A percentile compares a stretch with the other conserved stretches of the same genome.
Conservation (phyloP, 352 stramenopile species). For the Peronospora tabacina region DNA sequence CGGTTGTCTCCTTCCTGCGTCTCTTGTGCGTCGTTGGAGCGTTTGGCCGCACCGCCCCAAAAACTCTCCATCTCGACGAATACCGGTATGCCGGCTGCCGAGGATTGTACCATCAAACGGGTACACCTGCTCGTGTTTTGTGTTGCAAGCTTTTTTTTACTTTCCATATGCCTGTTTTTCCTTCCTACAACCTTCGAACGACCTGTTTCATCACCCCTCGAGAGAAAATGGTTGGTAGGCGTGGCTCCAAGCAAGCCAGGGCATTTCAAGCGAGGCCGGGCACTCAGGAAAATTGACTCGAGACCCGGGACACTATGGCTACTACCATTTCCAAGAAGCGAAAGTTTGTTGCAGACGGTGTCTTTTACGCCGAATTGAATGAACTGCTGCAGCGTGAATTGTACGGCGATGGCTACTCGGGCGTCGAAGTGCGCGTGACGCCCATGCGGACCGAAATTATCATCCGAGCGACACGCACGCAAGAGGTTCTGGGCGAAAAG, state of each 20-base stretch:
- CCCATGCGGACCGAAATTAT: conserved; percentile 99
- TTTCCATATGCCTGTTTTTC: too few relatives aligned
- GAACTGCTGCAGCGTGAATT: conserved; percentile 97
- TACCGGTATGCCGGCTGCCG: neutral
- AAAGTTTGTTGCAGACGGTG: conserved; percentile 99
- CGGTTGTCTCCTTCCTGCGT: neutral
- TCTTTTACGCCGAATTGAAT: conserved; percentile 99
- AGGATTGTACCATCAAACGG: neutral
- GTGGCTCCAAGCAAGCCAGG: too few relatives aligned
- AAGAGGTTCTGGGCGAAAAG: conserved; percentile 99
- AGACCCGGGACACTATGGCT: conserved; percentile 52
- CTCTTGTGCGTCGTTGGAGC: neutral
- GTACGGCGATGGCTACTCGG: conserved; percentile 96
- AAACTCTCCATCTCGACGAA: conserved; percentile 22
- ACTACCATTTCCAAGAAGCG: conserved; percentile 98
- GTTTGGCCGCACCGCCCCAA: conserved; percentile 18
- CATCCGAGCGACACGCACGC: conserved; percentile 97
- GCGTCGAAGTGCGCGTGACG: conserved; percentile 98
- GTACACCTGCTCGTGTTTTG: too few relatives aligned
- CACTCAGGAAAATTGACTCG: conserved; percentile 25
- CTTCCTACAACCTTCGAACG: too few relatives aligned
- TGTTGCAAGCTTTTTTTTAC: too few relatives aligned
- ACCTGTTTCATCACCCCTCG: too few relatives aligned
- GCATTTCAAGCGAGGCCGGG: too few relatives aligned
- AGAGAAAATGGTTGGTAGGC: too few relatives aligned